These are phyloP conservation scores for Tuber indicum DNA, from an alignment of 495 filamentous ascomycete genomes.

Conservation along the genomic window DNA sequence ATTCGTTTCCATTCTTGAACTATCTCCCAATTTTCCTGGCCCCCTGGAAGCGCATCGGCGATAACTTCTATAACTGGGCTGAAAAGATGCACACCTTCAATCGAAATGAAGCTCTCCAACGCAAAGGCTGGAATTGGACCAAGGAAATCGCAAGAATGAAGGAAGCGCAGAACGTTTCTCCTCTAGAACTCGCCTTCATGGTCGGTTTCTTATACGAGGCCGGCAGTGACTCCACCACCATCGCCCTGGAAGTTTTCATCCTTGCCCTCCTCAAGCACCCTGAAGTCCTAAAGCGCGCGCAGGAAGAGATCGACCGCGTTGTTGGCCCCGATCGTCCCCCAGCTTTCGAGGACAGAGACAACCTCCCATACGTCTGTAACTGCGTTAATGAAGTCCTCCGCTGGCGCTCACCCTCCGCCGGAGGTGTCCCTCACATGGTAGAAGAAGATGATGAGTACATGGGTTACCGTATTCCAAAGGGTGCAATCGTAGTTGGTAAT, in stretches of 20 bases:
- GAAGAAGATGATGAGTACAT: conserved; percentile 42
- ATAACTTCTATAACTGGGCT: not conserved
- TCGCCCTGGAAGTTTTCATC: conserved; percentile 38
- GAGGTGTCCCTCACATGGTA: conserved; percentile 42
- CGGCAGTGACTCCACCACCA: conserved; percentile 54
- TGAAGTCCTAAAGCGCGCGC: conserved; percentile 38
- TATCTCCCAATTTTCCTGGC: not conserved
- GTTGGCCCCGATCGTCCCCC: conserved; percentile 38
- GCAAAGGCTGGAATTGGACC: conserved; percentile 1
- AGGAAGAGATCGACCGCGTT: conserved; percentile 41
- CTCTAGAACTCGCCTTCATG: conserved; percentile 40
- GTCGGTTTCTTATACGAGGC: conserved; percentile 53
- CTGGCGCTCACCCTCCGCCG: conserved; percentile 30
- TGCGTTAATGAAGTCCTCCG: conserved; percentile 39
- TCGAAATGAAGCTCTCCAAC: not conserved
- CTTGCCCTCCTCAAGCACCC: conserved; percentile 38
- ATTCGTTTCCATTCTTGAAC: conserved; percentile 2
- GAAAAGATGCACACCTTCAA: not conserved
- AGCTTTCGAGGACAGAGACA: conserved; percentile 32
- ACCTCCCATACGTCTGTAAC: conserved; percentile 39
- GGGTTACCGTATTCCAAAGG: not conserved
- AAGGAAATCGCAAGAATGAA: conserved; percentile 3
- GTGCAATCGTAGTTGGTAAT: not conserved
- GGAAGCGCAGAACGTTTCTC: not conserved
- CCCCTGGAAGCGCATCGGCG: not conserved